A percentile compares a stretch with the other conserved stretches of the same genome.
Conservation (phyloP, 1,139 yeast genomes). For the Lodderomyces margitis region DNA sequence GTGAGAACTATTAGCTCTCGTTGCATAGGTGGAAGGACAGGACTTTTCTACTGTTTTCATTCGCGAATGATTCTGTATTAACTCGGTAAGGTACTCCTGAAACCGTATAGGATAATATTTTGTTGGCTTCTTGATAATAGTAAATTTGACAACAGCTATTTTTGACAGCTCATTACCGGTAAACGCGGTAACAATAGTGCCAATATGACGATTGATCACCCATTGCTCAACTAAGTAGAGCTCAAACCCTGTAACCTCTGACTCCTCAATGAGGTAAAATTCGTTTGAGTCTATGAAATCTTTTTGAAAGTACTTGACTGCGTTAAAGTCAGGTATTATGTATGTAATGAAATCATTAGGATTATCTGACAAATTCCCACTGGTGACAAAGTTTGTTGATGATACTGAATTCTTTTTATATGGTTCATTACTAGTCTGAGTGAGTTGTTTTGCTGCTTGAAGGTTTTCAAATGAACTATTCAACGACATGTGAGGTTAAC, state of each 20-base stretch:
- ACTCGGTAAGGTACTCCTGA: constrained; percentile 62
- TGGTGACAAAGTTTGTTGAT: constrained; percentile 5
- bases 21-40: too few species aligned
- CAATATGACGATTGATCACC: constrained; percentile 70
- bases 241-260: constrained; percentile 70
- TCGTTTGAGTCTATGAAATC: constrained; percentile 39
- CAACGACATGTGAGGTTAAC: constrained; percentile 2
- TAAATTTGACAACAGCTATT: constrained; percentile 60
- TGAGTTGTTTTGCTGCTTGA: neutral
- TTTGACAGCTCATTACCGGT: constrained; percentile 75
- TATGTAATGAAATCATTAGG: constrained; percentile 38
- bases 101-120: constrained; percentile 59
- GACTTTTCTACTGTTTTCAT: constrained; percentile 33
- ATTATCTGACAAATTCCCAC: constrained; percentile 9
- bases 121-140: constrained; percentile 53
- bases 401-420: neutral
- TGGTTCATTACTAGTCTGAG: constrained; percentile 1
- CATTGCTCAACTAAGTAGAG: constrained; percentile 92
- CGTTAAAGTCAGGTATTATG: constrained; percentile 51
- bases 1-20: constrained; percentile 10
- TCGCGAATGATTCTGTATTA: constrained; percentile 57
- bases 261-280: constrained; percentile 39
- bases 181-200: constrained; percentile 71
- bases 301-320: constrained; percentile 46
- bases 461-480: constrained; percentile 1